Evolutionary conservation across 2,329 filamentous ascomycete species (phyloP).

Genomic region (Fusarium chaquense): DNA sequence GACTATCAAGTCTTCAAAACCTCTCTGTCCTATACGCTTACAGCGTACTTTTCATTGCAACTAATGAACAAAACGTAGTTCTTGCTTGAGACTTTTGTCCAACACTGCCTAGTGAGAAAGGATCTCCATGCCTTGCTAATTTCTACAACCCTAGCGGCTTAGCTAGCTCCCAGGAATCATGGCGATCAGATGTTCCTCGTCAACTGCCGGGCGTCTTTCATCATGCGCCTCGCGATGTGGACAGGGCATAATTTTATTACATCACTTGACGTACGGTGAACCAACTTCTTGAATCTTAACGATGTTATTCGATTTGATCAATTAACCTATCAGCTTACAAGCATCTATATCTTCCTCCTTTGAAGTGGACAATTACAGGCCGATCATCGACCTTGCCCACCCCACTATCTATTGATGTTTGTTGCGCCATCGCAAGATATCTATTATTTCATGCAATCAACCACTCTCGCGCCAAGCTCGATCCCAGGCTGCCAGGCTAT

Average conservation of each 20-base stretch:
- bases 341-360: slow-evolving; percentile 37
- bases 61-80: not conserved
- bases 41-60: not conserved
- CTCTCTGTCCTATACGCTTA: too few species aligned
- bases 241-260: slow-evolving; percentile 3
- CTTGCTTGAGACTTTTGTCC: not conserved
- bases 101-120: not conserved
- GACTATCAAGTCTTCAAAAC: too few species aligned
- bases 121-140: slow-evolving; percentile 9
- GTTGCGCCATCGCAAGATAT: slow-evolving; percentile 32
- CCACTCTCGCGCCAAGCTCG: slow-evolving; percentile 40
- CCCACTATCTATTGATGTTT: slow-evolving; percentile 14
- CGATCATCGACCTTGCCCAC: slow-evolving; percentile 14
- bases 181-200: slow-evolving; percentile 1
- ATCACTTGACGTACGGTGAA: slow-evolving; percentile 4
- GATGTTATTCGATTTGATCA: slow-evolving; percentile 29
- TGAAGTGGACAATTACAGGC: slow-evolving; percentile 17
- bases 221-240: not conserved
- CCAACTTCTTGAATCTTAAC: not conserved
- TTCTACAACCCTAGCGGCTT: slow-evolving; percentile 18
- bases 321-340: slow-evolving; percentile 40
- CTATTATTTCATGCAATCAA: slow-evolving; percentile 38
- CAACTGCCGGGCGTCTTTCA: slow-evolving; percentile 1
- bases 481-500: slow-evolving; percentile 28
- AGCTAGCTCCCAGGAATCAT: slow-evolving; percentile 28